Percentiles rank a stretch among this genome's conserved stretches.
phyloP scores from a whole-genome alignment of 495 filamentous ascomycete species.

The Darksidea phi region DNA sequence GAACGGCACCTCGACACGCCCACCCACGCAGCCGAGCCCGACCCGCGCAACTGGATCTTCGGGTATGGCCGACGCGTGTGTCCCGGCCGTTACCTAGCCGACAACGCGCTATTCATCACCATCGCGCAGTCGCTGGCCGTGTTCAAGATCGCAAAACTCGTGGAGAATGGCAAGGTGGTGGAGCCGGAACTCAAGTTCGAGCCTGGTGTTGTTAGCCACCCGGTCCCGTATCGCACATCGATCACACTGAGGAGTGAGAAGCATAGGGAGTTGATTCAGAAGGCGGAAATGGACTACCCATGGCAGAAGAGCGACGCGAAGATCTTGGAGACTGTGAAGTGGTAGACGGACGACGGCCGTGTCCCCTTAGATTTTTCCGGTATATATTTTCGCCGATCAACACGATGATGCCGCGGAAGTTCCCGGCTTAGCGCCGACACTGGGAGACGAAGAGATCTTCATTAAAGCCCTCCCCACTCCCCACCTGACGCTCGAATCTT shows the following conservation, averaged over 20 bases:
- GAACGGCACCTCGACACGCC: slow-evolving; percentile 43
- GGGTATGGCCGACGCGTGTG: slow-evolving; percentile 49
- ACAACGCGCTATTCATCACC: slow-evolving; percentile 43
- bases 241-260: neutral
- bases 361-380: too few relatives aligned
- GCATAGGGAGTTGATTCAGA: neutral
- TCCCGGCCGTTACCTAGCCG: slow-evolving; percentile 44
- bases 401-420: too few relatives aligned
- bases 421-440: too few relatives aligned
- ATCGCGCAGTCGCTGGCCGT: neutral
- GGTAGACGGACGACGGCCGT: too few relatives aligned
- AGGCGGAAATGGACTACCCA: neutral
- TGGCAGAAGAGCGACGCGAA: neutral
- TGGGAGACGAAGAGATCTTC: too few relatives aligned
- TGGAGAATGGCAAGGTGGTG: neutral
- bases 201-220: neutral
- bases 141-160: neutral
- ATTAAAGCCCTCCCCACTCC: too few relatives aligned
- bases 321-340: neutral
- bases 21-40: slow-evolving; percentile 37
- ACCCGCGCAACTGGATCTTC: slow-evolving; percentile 40
- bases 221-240: neutral
- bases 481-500: too few relatives aligned
- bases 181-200: neutral
- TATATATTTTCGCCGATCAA: too few relatives aligned